phyloP scores from a whole-genome alignment of 352 stramenopile species.

The Pythium phragmiticola region DNA sequence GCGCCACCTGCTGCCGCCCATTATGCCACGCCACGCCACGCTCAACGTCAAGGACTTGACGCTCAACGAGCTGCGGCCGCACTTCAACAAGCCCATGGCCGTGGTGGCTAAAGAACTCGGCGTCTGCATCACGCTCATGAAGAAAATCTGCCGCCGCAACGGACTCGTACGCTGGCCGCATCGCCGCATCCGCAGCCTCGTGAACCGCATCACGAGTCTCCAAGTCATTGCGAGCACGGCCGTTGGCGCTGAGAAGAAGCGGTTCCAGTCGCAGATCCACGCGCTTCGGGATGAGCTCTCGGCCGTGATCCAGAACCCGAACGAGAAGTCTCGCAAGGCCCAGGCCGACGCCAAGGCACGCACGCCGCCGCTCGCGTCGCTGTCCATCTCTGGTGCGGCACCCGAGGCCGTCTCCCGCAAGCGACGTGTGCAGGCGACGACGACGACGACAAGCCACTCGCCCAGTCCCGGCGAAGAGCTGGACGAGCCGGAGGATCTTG shows the following conservation, averaged over 20 bases:
- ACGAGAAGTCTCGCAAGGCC: conserved; percentile 83
- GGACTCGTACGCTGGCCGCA: conserved; percentile 82
- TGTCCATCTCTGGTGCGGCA: background rate
- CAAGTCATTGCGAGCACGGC: conserved; percentile 62
- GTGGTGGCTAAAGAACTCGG: conserved; percentile 80
- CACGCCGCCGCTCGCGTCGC: conserved; percentile 20
- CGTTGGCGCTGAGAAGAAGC: conserved; percentile 48
- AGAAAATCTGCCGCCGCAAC: conserved; percentile 86
- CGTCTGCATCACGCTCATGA: conserved; percentile 86
- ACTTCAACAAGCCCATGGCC: conserved; percentile 87
- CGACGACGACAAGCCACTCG: background rate
- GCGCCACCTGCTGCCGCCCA: conserved; percentile 47
- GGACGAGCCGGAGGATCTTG: conserved; percentile 22
- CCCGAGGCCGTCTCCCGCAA: conserved; percentile 5
- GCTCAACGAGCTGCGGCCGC: conserved; percentile 74
- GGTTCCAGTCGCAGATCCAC: conserved; percentile 63
- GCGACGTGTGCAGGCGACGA: background rate
- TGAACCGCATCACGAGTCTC: conserved; percentile 79
- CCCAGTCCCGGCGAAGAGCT: background rate
- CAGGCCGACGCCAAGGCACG: conserved; percentile 52
- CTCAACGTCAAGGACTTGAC: conserved; percentile 75
- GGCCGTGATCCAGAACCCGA: conserved; percentile 81
- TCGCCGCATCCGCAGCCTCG: conserved; percentile 73
- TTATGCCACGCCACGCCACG: conserved; percentile 22
- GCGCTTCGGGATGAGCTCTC: conserved; percentile 65